These are phyloP conservation scores for Miscanthus lutarioriparius DNA, from an alignment of 176 grass and related monocot species.

Conservation along the genomic window DNA sequence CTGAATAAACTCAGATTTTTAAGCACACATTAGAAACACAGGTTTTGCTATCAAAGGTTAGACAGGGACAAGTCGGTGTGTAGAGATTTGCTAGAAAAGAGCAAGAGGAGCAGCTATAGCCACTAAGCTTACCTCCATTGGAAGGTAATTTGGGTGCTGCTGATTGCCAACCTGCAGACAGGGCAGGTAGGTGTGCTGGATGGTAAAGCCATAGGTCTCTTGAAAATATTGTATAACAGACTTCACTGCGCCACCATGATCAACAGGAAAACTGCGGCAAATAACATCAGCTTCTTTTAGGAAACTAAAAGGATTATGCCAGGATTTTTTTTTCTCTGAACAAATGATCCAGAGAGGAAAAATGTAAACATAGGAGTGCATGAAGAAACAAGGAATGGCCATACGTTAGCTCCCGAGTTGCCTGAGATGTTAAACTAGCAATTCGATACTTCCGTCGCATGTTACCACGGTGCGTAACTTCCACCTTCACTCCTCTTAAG, in stretches of 20 bases:
- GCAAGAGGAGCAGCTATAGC: neutral
- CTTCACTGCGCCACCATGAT: slow-evolving; percentile 80
- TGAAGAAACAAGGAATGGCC: neutral
- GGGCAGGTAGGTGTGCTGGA: slow-evolving; percentile 85
- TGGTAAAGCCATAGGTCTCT: slow-evolving; percentile 91
- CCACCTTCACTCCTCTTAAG: slow-evolving; percentile 85
- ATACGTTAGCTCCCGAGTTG: slow-evolving; percentile 87
- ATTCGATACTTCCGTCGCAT: slow-evolving; percentile 95
- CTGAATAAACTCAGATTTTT: slow-evolving; percentile 37
- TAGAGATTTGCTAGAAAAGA: slow-evolving; percentile 2
- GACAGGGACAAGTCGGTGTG: neutral
- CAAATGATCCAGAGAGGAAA: neutral
- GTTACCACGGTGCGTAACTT: slow-evolving; percentile 97
- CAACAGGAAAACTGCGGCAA: slow-evolving; percentile 71
- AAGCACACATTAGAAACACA: neutral
- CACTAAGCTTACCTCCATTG: slow-evolving; percentile 81
- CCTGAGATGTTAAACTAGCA: slow-evolving; percentile 74
- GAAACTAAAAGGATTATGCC: neutral
- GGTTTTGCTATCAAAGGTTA: neutral
- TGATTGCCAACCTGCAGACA: slow-evolving; percentile 89
- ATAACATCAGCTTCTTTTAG: neutral
- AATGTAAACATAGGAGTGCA: neutral
- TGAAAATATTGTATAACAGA: slow-evolving; percentile 96
- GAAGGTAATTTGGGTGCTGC: slow-evolving; percentile 90
- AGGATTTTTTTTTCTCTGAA: neutral